These are phyloP conservation scores for Penicillium palitans DNA, from an alignment of 2,329 filamentous ascomycete genomes.

Conservation along the genomic window DNA sequence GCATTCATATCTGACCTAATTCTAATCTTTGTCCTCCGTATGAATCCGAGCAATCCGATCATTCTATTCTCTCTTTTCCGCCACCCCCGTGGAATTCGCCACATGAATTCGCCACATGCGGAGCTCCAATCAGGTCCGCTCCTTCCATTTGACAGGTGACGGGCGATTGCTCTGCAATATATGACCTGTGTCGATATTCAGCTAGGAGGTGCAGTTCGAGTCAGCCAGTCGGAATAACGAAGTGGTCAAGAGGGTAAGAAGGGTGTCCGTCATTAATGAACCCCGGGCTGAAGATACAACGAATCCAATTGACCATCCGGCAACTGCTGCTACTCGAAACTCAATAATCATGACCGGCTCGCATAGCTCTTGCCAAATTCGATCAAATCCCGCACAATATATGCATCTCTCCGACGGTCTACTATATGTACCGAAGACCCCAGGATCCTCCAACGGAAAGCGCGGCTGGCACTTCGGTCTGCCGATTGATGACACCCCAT, in stretches of 20 bases:
- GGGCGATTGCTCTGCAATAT: neutral
- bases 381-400: neutral
- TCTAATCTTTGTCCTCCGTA: neutral
- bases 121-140: neutral
- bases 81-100: constrained; percentile 7
- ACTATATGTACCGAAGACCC: neutral
- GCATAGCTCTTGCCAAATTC: neutral
- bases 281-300: neutral
- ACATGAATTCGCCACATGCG: constrained; percentile 9
- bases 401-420: neutral
- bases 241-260: neutral
- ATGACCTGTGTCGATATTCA: constrained; percentile 1
- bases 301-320: neutral
- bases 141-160: neutral
- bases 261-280: neutral
- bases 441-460: neutral
- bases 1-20: neutral
- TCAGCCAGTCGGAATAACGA: neutral
- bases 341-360: neutral
- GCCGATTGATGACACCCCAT: neutral
- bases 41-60: neutral
- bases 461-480: neutral
- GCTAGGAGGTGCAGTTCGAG: neutral
- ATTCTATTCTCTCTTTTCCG: neutral
- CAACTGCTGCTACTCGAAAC: neutral